A percentile compares a stretch with the other conserved stretches of the same genome.
phyloP scores from a whole-genome alignment of 2,329 filamentous ascomycete species.

The Fusarium devonianum region DNA sequence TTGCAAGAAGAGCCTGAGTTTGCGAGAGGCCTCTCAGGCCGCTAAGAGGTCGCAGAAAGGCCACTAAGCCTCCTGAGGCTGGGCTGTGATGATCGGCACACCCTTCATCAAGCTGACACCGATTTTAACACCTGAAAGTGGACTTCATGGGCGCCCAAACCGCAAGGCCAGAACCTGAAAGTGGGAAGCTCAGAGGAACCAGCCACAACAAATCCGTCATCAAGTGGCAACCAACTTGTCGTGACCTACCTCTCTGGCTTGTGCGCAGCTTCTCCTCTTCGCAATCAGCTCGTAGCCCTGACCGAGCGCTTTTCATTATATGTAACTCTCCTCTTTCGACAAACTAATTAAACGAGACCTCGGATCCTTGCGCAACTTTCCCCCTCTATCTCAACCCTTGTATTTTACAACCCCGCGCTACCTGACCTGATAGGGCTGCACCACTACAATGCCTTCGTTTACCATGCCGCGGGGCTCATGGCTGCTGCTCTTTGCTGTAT shows the following conservation, averaged over 20 bases:
- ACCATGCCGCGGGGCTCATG: constrained; percentile 56
- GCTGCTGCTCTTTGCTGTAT: constrained; percentile 57
- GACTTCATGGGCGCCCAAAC: constrained; percentile 7
- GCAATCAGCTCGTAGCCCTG: constrained; percentile 22
- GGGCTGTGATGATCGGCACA: background rate
- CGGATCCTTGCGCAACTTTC: background rate
- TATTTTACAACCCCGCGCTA: constrained; percentile 28
- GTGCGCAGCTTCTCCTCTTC: constrained; percentile 9
- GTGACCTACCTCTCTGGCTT: constrained; percentile 20
- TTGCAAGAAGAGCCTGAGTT: constrained; percentile 3
- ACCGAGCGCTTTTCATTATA: background rate
- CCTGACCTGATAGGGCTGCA: constrained; percentile 42
- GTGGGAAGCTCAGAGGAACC: constrained; percentile 16
- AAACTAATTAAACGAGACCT: constrained; percentile 1
- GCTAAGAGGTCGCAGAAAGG: background rate
- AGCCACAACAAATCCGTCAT: constrained; percentile 41
- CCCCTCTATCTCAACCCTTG: constrained; percentile 11
- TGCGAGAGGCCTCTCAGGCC: constrained; percentile 29
- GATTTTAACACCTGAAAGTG: constrained; percentile 13
- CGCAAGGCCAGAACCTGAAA: background rate
- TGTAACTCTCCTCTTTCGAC: too few relatives aligned
- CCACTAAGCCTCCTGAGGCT: constrained; percentile 9
- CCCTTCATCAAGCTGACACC: background rate
- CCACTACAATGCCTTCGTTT: constrained; percentile 55
- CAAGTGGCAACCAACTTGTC: constrained; percentile 35